Evolutionary conservation across 306 rosid genomes (phyloP), one percentile per base, ranked within the genome.

Genomic region (Dryas drummondii): DNA sequence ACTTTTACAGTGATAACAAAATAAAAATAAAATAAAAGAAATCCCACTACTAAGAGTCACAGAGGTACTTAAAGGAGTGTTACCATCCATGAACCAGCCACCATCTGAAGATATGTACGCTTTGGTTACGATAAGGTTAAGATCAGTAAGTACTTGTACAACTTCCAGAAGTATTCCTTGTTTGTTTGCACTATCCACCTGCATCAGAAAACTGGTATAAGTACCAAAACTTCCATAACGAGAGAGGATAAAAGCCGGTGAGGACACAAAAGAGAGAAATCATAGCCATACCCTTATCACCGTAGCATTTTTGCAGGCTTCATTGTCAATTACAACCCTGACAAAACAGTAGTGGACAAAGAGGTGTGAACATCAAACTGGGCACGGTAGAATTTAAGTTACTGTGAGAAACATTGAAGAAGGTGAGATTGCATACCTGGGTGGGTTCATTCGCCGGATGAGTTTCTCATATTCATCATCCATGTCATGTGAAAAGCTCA

Each of bases 11-110:
- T 63, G 15, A 40, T 42, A 6, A n/a, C 49, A 17, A 51, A 42
- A 15, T 22, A 0, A 0, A 22, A 22, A 22, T 22, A 22, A 22
- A 22, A 22, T 22, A 47, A 12, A 40, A 9, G 19, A 54, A 41
- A 7, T 7, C 12, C 2, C 44, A 22, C 13, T 2, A 19, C 5
- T 13, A 41, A 53, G 51, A 72, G 26, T 42, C 4, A 14, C 12
- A 78, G 22, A 70, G 65, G 13, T 66, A 17, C 32, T 44, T n/a
- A 60, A 40, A 74, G 46, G 50, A 78, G 26, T 9, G 60, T 79
- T 85, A 94, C 99, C 99, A 80, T 92, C 99, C 97, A 94, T 94
- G 90, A 94, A 94, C 99, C 99, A 94, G 79, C 91, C 90, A 55
- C 97, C 99, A 86, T 94, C 99, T 51, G 93, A 94, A 67, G 97